Evolutionary conservation across 164 flowering plant species (phyloP).

Genomic region (Nymphaea thermarum): DNA sequence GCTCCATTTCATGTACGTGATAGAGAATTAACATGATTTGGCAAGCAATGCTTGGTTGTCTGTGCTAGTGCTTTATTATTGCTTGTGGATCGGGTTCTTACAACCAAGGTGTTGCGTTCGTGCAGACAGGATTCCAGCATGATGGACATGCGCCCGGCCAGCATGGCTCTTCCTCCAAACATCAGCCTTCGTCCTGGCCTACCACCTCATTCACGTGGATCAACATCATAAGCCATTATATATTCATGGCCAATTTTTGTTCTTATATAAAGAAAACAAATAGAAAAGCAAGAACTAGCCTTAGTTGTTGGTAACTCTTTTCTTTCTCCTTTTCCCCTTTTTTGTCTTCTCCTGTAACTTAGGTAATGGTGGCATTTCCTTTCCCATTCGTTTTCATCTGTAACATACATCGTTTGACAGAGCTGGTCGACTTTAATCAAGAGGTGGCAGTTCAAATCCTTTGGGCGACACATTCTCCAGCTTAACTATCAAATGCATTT

Average conservation of each 20-base stretch:
- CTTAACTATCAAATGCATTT: no score
- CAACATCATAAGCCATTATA: neutral
- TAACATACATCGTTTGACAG: neutral
- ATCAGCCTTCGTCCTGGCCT: neutral
- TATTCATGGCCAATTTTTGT: neutral
- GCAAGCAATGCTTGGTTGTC: neutral
- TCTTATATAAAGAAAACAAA: no score
- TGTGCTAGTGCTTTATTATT: neutral
- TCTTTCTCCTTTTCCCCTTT: neutral
- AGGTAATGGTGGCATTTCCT: neutral
- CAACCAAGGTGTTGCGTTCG: neutral
- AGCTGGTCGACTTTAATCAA: neutral
- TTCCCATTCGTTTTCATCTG: neutral
- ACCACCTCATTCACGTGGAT: conserved; percentile 1
- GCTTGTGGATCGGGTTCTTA: neutral
- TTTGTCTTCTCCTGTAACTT: neutral
- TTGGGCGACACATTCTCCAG: neutral
- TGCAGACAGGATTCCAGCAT: neutral
- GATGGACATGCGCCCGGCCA: neutral
- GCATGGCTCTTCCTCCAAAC: neutral
- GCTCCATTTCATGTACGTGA: no score
- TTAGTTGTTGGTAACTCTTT: neutral
- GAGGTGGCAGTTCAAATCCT: neutral
- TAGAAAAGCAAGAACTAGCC: neutral
- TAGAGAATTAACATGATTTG: neutral